Evolutionary conservation across 768 basidiomycete species (phyloP).

Genomic region (Solioccasus polychromus): DNA sequence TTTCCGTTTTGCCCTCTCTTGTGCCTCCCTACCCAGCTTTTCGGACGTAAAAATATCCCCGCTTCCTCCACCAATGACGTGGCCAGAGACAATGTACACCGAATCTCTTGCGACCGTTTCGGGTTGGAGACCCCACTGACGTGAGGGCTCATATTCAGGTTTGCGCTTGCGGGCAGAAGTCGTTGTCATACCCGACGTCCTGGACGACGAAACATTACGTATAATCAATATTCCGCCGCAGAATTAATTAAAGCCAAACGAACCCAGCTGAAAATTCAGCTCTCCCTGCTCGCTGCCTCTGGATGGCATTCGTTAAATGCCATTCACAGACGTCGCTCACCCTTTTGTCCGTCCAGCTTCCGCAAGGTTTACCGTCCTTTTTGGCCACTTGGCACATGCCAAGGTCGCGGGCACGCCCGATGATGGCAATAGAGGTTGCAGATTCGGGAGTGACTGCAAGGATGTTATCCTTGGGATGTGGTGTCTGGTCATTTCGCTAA

Average conservation of each 20-base stretch:
- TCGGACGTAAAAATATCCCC: slow-evolving; percentile 55
- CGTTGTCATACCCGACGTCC: slow-evolving; percentile 70
- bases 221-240: neutral
- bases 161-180: slow-evolving; percentile 47
- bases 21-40: slow-evolving; percentile 74
- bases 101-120: slow-evolving; percentile 37
- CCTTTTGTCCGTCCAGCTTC: slow-evolving; percentile 89
- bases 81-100: slow-evolving; percentile 82
- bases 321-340: slow-evolving; percentile 87
- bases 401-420: slow-evolving; percentile 85
- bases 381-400: slow-evolving; percentile 79
- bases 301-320: slow-evolving; percentile 81
- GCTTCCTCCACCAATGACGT: slow-evolving; percentile 55
- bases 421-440: slow-evolving; percentile 72
- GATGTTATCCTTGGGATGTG: slow-evolving; percentile 78
- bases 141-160: slow-evolving; percentile 59
- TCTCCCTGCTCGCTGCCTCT: slow-evolving; percentile 67
- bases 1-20: slow-evolving; percentile 72
- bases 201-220: slow-evolving; percentile 26
- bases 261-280: slow-evolving; percentile 87
- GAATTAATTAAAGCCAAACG: slow-evolving; percentile 27
- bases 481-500: slow-evolving; percentile 42
- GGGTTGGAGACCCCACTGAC: slow-evolving; percentile 77
- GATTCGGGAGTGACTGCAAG: slow-evolving; percentile 86
- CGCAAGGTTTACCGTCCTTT: slow-evolving; percentile 78